phyloP scores from a whole-genome alignment of 1,284 basidiomycete genomes.

The Psilocybe mexicana region DNA sequence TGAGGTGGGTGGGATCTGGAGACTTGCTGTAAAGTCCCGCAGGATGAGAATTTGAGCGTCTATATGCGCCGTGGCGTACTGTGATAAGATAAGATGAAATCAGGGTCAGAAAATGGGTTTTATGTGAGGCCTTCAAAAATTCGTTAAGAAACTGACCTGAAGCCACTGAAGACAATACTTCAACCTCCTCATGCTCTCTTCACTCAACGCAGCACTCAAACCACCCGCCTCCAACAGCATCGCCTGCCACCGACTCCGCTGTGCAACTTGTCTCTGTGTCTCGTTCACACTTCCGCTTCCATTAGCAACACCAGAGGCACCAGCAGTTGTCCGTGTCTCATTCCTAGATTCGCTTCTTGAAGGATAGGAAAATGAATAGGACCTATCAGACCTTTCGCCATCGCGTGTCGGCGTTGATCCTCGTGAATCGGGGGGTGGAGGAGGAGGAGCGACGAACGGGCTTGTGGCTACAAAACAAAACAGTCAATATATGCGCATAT shows the following conservation, averaged over 20 bases:
- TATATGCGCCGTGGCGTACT: slow-evolving; percentile 88
- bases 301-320: neutral
- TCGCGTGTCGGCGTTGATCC: slow-evolving; percentile 31
- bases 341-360: neutral
- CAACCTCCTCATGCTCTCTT: slow-evolving; percentile 86
- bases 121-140: neutral
- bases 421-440: slow-evolving; percentile 28
- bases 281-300: neutral
- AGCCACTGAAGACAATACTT: slow-evolving; percentile 90
- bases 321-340: neutral
- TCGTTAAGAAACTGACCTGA: slow-evolving; percentile 52
- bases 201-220: slow-evolving; percentile 83
- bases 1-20: slow-evolving; percentile 63
- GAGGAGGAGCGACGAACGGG: slow-evolving; percentile 28
- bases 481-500: neutral
- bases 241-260: slow-evolving; percentile 79
- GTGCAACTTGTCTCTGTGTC: slow-evolving; percentile 45
- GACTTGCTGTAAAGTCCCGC: slow-evolving; percentile 76
- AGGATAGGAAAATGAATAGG: neutral
- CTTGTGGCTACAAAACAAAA: slow-evolving; percentile 23
- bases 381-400: slow-evolving; percentile 13
- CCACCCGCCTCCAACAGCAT: slow-evolving; percentile 89
- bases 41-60: slow-evolving; percentile 86
- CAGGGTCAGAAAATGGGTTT: neutral
- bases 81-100: neutral